Percentiles rank a stretch among this genome's conserved stretches.
Evolutionary conservation across 352 stramenopile genomes (phyloP).

Genomic region (Pythium biforme): DNA sequence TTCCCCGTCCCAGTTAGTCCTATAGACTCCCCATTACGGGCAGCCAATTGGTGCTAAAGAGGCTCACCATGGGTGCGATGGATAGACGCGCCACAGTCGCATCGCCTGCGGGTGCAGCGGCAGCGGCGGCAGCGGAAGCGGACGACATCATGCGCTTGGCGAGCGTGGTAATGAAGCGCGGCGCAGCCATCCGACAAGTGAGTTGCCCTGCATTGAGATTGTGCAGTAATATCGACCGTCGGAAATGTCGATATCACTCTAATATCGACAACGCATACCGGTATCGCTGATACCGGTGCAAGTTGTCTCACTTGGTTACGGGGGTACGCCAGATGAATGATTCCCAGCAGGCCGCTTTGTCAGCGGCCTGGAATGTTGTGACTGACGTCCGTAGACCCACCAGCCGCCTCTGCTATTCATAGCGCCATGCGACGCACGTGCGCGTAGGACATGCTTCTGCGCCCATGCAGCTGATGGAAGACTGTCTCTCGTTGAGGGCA

Average conservation of each 20-base stretch:
- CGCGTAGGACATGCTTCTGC: not conserved
- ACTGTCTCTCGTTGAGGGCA: not conserved
- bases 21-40: not conserved
- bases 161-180: conserved; percentile 11
- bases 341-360: too few relatives aligned
- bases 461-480: conserved; percentile 9
- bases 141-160: conserved; percentile 16
- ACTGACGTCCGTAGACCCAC: not conserved
- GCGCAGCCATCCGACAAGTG: conserved; percentile 24
- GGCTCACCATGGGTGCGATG: conserved; percentile 64
- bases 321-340: too few relatives aligned
- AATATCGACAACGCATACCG: conserved; percentile 21
- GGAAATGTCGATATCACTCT: conserved; percentile 15
- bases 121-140: not conserved
- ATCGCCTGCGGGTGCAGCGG: not conserved
- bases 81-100: conserved; percentile 54
- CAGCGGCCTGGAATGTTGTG: not conserved
- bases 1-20: not conserved
- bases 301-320: too few relatives aligned
- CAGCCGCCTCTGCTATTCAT: not conserved
- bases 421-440: not conserved
- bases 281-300: too few relatives aligned
- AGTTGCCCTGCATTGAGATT: conserved; percentile 12
- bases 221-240: conserved; percentile 15
- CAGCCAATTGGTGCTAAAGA: too few relatives aligned